phyloP scores from a whole-genome alignment of 208 protist genomes.

The Leptomonas seymouri region DNA sequence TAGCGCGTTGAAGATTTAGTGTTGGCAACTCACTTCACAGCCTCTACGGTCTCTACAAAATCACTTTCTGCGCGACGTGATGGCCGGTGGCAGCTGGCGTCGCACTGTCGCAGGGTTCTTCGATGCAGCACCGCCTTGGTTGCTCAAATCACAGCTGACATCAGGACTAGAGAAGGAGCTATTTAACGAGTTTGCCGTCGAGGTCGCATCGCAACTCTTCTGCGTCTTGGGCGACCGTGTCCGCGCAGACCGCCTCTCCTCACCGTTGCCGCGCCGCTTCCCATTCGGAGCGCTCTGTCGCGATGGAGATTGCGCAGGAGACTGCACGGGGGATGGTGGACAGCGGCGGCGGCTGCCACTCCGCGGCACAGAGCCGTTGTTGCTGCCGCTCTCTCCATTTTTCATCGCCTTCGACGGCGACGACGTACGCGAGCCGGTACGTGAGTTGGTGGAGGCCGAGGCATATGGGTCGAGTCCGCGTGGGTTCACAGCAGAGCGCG shows the following conservation, averaged over 20 bases:
- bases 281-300: constrained; percentile 15
- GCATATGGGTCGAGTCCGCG: constrained; percentile 1
- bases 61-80: constrained; percentile 47
- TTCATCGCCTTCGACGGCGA: constrained; percentile 17
- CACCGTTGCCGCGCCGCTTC: background rate
- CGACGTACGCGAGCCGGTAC: constrained; percentile 7
- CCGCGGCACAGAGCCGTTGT: constrained; percentile 10
- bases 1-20: no score
- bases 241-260: constrained; percentile 8
- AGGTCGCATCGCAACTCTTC: constrained; percentile 14
- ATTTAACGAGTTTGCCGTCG: constrained; percentile 13
- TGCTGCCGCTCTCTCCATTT: background rate
- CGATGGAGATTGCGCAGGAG: constrained; percentile 12
- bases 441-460: background rate
- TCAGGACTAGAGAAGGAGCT: constrained; percentile 30
- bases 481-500: constrained; percentile 29
- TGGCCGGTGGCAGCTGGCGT: constrained; percentile 51
- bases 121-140: constrained; percentile 17
- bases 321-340: no score
- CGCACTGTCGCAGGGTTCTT: constrained; percentile 34
- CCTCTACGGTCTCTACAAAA: no score
- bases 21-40: no score
- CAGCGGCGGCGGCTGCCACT: constrained; percentile 29
- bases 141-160: constrained; percentile 6
- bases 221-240: constrained; percentile 30